Evolutionary conservation across 345 rosid genomes (phyloP).

Genomic region (Sisymbrium altissimum): DNA sequence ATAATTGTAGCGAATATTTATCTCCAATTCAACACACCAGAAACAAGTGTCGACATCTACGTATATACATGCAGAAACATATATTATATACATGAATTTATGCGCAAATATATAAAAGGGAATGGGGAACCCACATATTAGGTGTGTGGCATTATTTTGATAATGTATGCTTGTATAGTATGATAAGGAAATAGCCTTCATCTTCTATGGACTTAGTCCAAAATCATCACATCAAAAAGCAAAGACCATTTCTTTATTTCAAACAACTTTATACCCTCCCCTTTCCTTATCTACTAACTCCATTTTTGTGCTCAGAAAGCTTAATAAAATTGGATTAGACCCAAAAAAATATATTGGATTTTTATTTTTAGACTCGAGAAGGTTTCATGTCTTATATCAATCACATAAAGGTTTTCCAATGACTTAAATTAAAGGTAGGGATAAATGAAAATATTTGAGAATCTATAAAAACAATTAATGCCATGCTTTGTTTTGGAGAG

Average conservation of each 20-base stretch:
- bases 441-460: slow-evolving; percentile 1
- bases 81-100: background rate
- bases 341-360: background rate
- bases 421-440: background rate
- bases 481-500: slow-evolving; percentile 1
- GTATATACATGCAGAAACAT: background rate
- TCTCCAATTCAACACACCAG: background rate
- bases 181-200: slow-evolving; percentile 21
- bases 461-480: background rate
- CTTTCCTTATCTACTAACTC: slow-evolving; percentile 30
- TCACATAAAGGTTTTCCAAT: slow-evolving; percentile 1
- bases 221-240: slow-evolving; percentile 35
- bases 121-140: slow-evolving; percentile 37
- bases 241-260: slow-evolving; percentile 20
- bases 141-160: slow-evolving; percentile 24
- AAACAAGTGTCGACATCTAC: slow-evolving; percentile 10
- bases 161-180: slow-evolving; percentile 21
- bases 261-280: slow-evolving; percentile 29
- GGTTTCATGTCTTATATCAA: background rate
- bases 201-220: slow-evolving; percentile 32
- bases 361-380: background rate
- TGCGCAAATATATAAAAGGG: background rate
- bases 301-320: background rate
- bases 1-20: background rate
- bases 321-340: background rate